phyloP scores from a whole-genome alignment of 768 basidiomycete genomes.

The Wakefieldia striispora region DNA sequence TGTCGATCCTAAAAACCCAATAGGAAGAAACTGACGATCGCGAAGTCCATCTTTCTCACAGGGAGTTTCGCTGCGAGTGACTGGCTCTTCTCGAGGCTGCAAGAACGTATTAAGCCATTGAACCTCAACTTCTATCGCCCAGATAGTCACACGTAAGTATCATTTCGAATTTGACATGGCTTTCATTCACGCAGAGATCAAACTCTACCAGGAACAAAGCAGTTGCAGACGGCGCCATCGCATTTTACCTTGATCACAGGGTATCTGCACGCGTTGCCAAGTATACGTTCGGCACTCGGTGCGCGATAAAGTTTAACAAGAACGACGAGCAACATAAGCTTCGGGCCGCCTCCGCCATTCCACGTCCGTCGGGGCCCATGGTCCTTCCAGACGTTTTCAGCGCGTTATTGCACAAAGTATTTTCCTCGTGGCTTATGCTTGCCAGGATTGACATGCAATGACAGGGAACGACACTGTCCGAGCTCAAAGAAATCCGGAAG shows the following conservation, averaged over 20 bases:
- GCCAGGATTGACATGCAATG: not conserved
- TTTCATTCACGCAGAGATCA: not conserved
- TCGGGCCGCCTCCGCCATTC: constrained; percentile 26
- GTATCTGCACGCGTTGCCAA: constrained; percentile 41
- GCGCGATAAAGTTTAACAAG: constrained; percentile 30
- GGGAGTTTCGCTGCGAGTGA: constrained; percentile 46
- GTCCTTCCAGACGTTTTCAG: constrained; percentile 34
- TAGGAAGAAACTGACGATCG: constrained; percentile 1
- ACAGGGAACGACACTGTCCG: constrained; percentile 30
- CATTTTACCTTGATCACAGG: constrained; percentile 42
- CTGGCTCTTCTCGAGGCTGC: constrained; percentile 38
- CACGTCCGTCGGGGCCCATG: constrained; percentile 32
- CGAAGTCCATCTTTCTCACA: constrained; percentile 40
- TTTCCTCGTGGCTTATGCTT: not conserved
- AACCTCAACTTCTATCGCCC: constrained; percentile 46
- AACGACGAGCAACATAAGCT: constrained; percentile 28
- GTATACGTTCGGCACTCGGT: constrained; percentile 37
- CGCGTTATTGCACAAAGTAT: constrained; percentile 29
- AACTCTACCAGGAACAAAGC: constrained; percentile 39
- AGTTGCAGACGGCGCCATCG: constrained; percentile 45
- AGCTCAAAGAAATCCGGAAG: constrained; percentile 32
- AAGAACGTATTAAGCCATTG: constrained; percentile 30
- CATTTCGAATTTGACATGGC: constrained; percentile 3
- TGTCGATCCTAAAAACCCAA: constrained; percentile 1
- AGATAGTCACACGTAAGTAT: constrained; percentile 47